Percentiles rank a stretch among this genome's conserved stretches.
Evolutionary conservation across 2,329 filamentous ascomycete species (phyloP).

Genomic region (Acarospora socialis): DNA sequence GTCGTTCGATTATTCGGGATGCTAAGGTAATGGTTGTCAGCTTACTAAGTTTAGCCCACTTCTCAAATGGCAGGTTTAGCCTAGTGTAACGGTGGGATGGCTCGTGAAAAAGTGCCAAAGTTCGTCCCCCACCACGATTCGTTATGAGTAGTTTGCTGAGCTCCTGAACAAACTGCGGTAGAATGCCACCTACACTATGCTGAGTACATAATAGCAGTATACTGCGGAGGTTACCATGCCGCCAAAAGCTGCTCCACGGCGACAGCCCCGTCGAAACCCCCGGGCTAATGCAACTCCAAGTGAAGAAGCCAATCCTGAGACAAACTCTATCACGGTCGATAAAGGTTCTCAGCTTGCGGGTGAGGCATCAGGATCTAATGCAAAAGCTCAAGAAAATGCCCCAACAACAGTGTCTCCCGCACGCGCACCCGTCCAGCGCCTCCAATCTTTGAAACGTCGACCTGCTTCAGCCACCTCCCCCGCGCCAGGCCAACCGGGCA

Average conservation of each 20-base stretch:
- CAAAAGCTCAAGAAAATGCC: slow-evolving; percentile 1
- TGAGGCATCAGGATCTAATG: background rate
- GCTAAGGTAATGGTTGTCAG: too few relatives aligned
- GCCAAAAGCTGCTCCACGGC: slow-evolving; percentile 9
- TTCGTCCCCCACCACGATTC: background rate
- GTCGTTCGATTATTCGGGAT: too few relatives aligned
- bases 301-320: background rate
- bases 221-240: slow-evolving; percentile 9
- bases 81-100: too few relatives aligned
- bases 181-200: background rate
- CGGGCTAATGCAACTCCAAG: too few relatives aligned
- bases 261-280: too few relatives aligned
- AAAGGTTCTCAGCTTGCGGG: background rate
- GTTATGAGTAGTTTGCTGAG: too few relatives aligned
- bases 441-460: slow-evolving; percentile 29
- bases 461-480: slow-evolving; percentile 25
- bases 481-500: slow-evolving; percentile 18
- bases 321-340: background rate
- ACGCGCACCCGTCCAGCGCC: slow-evolving; percentile 26
- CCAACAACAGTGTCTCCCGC: slow-evolving; percentile 10
- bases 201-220: background rate
- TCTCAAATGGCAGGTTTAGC: too few relatives aligned
- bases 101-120: background rate
- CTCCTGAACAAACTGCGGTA: background rate
- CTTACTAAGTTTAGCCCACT: too few relatives aligned